Evolutionary conservation across 257 asterid species (phyloP), one percentile per base, ranked within the genome.

Genomic region (Primulina huaijiensis): DNA sequence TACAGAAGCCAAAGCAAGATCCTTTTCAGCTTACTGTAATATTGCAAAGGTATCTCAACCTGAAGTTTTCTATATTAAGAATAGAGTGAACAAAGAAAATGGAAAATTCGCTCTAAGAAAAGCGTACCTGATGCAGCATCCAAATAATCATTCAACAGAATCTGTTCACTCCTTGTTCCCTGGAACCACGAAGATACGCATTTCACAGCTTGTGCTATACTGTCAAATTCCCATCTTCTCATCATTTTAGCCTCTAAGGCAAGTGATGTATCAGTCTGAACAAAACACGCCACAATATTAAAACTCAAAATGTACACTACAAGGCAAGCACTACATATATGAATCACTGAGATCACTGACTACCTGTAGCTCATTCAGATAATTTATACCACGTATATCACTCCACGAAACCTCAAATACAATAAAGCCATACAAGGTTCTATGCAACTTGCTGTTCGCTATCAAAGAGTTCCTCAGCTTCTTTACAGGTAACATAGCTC

Each of bases 171-270:
- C 63, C 3, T 61, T 62, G 96, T 85, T 72, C 99, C 99, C 9
- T 90, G 89, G 78, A 88, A 94, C 99, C 99, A 94, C 55, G 84
- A 76, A 61, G 83, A 70, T 73, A 89, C 78, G 76, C 79, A 85
- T 68, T 80, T 78, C 55, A 84, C 83, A 72, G 97, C 96, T 72
- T 91, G 95, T 43, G 85, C 71, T 76, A 91, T 76, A 74, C 96
- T 91, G 73, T 94, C 99, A 62, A 94, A 94, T 77, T 91, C 97
- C 99, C 97, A 94, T 84, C 99, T 82, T 78, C 87, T 89, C 99
- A 91, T 89, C 72, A 83, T 73, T 83, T 86, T 94, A 72, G 97
- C 78, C 85, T 94, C 99, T 19, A 87, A 76, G 62, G 92, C 96
- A 75, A 94, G 92, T 64, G 96, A 94, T 3, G 96, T 89, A 83